phyloP scores from a whole-genome alignment of 2,329 filamentous ascomycete species.

The Periconia digitata region DNA sequence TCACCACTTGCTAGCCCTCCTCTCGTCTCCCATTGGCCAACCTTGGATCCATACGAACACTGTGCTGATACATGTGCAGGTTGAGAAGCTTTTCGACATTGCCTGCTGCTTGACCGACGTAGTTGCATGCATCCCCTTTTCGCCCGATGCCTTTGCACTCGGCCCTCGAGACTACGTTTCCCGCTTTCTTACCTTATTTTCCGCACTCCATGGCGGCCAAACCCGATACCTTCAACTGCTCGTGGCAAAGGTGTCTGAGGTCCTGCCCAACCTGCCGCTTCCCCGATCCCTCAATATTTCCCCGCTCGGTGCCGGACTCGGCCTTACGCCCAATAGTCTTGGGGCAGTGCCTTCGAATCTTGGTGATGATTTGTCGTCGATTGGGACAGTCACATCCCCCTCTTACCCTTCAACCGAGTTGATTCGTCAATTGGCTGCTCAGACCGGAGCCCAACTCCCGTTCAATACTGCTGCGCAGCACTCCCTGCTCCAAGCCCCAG shows the following conservation, averaged over 20 bases:
- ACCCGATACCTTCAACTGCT: slow-evolving; percentile 77
- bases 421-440: slow-evolving; percentile 38
- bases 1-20: slow-evolving; percentile 2
- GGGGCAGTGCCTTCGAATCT: slow-evolving; percentile 34
- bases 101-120: slow-evolving; percentile 73
- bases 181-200: slow-evolving; percentile 66
- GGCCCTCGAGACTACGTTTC: slow-evolving; percentile 72
- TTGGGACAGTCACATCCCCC: slow-evolving; percentile 28
- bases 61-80: slow-evolving; percentile 48
- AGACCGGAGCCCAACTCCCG: slow-evolving; percentile 38
- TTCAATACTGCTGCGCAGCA: slow-evolving; percentile 36
- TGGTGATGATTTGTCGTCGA: slow-evolving; percentile 28
- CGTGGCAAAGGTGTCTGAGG: slow-evolving; percentile 72
- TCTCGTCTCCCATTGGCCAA: not conserved
- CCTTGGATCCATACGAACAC: not conserved
- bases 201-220: slow-evolving; percentile 72
- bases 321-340: slow-evolving; percentile 24
- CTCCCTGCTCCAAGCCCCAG: slow-evolving; percentile 30
- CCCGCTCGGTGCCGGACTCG: slow-evolving; percentile 30
- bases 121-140: slow-evolving; percentile 64
- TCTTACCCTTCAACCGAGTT: slow-evolving; percentile 36
- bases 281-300: slow-evolving; percentile 38
- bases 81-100: slow-evolving; percentile 80
- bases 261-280: slow-evolving; percentile 57
- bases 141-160: slow-evolving; percentile 54